A percentile compares a stretch with the other conserved stretches of the same genome.
phyloP scores from a whole-genome alignment of 805 yeast species.

The Saturnispora galanensis region DNA sequence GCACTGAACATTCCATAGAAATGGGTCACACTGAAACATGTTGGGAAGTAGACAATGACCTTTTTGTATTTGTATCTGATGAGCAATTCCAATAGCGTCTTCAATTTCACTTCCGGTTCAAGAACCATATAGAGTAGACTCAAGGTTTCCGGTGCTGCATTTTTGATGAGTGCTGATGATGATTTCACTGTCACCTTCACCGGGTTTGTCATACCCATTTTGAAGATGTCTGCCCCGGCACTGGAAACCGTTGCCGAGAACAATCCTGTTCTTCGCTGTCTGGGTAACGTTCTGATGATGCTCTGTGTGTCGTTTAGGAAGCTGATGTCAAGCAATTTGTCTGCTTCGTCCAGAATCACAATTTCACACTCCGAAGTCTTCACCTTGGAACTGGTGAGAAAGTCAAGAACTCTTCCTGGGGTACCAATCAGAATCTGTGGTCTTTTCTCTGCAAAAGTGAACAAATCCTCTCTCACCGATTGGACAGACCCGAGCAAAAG shows the following conservation, averaged over 20 bases:
- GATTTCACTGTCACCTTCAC: slow-evolving; percentile 75
- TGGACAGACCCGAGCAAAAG: slow-evolving; percentile 54
- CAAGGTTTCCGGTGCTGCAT: slow-evolving; percentile 51
- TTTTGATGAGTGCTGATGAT: slow-evolving; percentile 18
- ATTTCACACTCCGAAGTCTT: slow-evolving; percentile 58
- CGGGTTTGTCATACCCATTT: slow-evolving; percentile 89
- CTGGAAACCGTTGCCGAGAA: slow-evolving; percentile 89
- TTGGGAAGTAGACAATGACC: slow-evolving; percentile 86
- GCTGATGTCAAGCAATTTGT: slow-evolving; percentile 69
- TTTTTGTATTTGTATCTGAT: slow-evolving; percentile 53
- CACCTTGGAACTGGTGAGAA: slow-evolving; percentile 49
- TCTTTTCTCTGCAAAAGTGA: slow-evolving; percentile 37
- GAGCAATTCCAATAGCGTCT: slow-evolving; percentile 45
- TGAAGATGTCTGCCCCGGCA: slow-evolving; percentile 69
- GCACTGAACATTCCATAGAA: slow-evolving; percentile 50
- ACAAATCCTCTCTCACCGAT: slow-evolving; percentile 62
- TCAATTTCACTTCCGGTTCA: slow-evolving; percentile 51
- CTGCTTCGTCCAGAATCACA: slow-evolving; percentile 87
- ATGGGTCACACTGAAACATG: slow-evolving; percentile 75
- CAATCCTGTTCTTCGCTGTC: slow-evolving; percentile 86
- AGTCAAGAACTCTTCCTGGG: slow-evolving; percentile 81
- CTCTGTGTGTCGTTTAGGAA: slow-evolving; percentile 59
- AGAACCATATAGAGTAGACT: slow-evolving; percentile 51
- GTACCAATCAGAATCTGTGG: slow-evolving; percentile 85
- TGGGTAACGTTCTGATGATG: slow-evolving; percentile 65